Base-by-base conservation (phyloP, 345 rosid species). In the Acer negundo region DNA sequence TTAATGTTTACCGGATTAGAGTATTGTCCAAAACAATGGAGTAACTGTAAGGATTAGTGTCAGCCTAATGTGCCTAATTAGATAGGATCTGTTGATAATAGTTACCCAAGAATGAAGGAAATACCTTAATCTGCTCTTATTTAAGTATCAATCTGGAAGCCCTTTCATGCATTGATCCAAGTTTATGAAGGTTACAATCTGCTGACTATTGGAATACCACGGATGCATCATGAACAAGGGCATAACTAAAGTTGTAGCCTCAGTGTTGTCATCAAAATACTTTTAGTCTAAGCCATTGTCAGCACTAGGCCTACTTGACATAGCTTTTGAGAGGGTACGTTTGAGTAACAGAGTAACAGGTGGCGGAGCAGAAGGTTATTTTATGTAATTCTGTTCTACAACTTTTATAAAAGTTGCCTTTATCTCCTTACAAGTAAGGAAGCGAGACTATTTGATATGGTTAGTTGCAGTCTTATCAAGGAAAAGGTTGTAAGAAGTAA, bases 231-330 rank as follows among this genome's bases (percentile, higher is more conserved):
- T 26, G 46, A 70, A 28, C 62, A 70, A 26, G 12, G n/a, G 10
- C 35, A 8, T 70, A 28, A 15, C 31, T 70, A 70, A 53, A 24
- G 63, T 12, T 31, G 44, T 65, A 35, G 69, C 69, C 26, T 10
- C 38, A 10, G 23, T 28, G 47, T 71, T 55, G 35, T 19, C 40
- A 22, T 70, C 4, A 26, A 49, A 51, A 20, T 51, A 53, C 8
- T 53, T 71, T 26, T 7, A 47, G 24, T 55, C 73, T 71, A 31
- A 71, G 74, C 44, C 74, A 71, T 55, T 55, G 13, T 71, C 42
- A 71, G 74, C 46, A 3, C 62, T 70, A 49, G 40, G 44, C 2
- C 73, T 70, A 8, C 15, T 6, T 51, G 31, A 31, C 56, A 28
- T n/a, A 49, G 38, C 19, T 2, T 63, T 63, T 23, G 35, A 63